Evolutionary conservation across 2,329 filamentous ascomycete species (phyloP).

Genomic region (Fonsecaea monophora): DNA sequence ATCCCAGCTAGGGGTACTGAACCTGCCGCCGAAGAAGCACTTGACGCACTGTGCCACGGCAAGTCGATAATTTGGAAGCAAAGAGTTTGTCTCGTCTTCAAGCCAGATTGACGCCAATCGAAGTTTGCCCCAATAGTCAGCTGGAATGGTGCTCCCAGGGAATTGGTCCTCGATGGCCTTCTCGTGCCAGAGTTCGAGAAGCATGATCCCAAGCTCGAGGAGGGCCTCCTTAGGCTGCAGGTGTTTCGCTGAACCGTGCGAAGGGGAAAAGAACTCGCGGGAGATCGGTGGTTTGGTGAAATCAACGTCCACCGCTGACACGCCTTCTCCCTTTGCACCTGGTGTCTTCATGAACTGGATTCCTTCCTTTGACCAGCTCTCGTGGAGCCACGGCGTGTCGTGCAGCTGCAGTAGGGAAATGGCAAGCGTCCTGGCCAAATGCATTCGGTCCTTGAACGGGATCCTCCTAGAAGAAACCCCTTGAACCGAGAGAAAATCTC

Average conservation of each 20-base stretch:
- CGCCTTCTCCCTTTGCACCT: background rate
- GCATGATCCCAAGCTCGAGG: constrained; percentile 23
- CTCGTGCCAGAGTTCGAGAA: constrained; percentile 26
- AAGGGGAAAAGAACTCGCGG: background rate
- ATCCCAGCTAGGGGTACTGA: background rate
- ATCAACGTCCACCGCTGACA: constrained; percentile 4
- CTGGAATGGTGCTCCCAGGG: background rate
- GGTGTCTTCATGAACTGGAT: constrained; percentile 1
- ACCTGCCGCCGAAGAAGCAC: background rate
- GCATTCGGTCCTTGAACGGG: background rate
- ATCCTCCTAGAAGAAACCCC: background rate
- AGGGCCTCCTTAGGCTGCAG: constrained; percentile 18
- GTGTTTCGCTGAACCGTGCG: background rate
- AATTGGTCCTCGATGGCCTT: constrained; percentile 16
- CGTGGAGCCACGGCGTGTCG: background rate
- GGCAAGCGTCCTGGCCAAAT: background rate
- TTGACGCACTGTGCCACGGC: constrained; percentile 3
- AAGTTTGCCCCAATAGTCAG: constrained; percentile 1
- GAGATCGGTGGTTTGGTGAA: background rate
- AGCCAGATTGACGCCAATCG: background rate
- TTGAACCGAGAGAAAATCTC: background rate
- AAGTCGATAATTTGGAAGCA: background rate
- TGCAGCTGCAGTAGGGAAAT: constrained; percentile 3
- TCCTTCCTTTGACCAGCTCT: background rate
- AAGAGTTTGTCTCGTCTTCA: background rate